Conservation (phyloP, 805 yeast species). For the Hanseniaspora jakobsenii region DNA sequence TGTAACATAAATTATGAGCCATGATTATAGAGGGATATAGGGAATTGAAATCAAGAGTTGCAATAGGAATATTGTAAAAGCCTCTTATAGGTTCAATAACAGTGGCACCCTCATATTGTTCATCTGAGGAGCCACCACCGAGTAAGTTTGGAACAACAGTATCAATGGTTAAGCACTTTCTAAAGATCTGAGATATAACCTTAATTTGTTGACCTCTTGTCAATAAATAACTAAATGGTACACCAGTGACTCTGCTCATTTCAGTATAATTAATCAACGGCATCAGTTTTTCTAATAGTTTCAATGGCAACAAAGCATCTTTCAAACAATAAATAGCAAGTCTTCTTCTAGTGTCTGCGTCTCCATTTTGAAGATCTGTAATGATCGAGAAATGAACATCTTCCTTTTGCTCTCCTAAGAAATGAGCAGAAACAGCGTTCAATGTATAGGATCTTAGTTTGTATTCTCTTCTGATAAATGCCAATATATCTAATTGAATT, state of each 20-base stretch:
- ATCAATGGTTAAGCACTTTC: constrained; percentile 80
- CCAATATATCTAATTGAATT: constrained; percentile 84
- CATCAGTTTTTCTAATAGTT: constrained; percentile 86
- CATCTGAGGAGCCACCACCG: constrained; percentile 68
- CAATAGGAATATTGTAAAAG: constrained; percentile 91
- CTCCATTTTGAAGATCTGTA: constrained; percentile 87
- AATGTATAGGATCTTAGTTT: constrained; percentile 88
- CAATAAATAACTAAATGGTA: constrained; percentile 80
- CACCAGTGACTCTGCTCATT: constrained; percentile 99
- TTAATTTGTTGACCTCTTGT: constrained; percentile 96
- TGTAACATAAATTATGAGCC: constrained; percentile 96
- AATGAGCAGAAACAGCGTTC: constrained; percentile 89
- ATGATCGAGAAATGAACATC: constrained; percentile 96
- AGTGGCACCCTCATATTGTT: constrained; percentile 95
- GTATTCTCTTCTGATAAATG: constrained; percentile 87
- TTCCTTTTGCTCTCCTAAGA: constrained; percentile 89
- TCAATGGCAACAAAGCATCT: constrained; percentile 84
- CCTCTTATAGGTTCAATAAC: constrained; percentile 96
- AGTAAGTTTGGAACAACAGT: constrained; percentile 79
- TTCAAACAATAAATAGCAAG: constrained; percentile 94
- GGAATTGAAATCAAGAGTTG: constrained; percentile 94
- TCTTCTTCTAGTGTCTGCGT: constrained; percentile 81
- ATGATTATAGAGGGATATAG: constrained; percentile 97
- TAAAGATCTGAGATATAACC: constrained; percentile 85
- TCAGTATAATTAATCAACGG: constrained; percentile 93